Evolutionary conservation across 1,139 yeast genomes (phyloP), one percentile per base, ranked within the genome.

Genomic region (Hansenula lynferdii): DNA sequence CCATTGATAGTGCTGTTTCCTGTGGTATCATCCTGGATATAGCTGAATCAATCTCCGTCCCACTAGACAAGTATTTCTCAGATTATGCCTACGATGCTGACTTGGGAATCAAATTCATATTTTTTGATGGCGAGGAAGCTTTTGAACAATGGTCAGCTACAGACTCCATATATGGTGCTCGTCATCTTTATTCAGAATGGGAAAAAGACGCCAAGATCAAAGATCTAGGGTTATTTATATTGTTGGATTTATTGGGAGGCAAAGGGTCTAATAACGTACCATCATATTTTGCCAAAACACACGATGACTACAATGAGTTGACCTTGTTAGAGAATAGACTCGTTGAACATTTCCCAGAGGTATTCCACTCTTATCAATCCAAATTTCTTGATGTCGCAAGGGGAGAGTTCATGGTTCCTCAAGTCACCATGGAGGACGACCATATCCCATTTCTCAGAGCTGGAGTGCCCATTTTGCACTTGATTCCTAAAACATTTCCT

Each of bases 71-170:
- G 2, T 32, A 41, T 9, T 41, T 40, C 4, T 55, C 49, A 19
- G 37, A 34, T 37, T 37, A 44, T 39, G 36, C 39, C 21, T 39
- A 41, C n/a, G 51, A 40, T 12, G 26, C 45, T 7, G 51, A 54
- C 12, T 41, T 57, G 4, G 78, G 77, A 0, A 42, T 75, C 5
- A 76, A 72, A 44, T 51, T 77, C 10, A 57, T 76, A 0, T 75
- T 77, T 48, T 72, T 75, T 40, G 82, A 77, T 47, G 82, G 83
- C 3, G 82, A 77, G 47, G 82, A 77, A 47, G 81, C 83, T 0
- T 49, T 73, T 20, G 57, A 58, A 4, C 53, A 61, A 15, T 77
- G 83, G 83, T 53, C 69, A 0, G 63, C 61, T 9, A 51, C 59
- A 0, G 82, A 77, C 45, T 75, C 80, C 0, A 61, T 74, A 4